Conservation (phyloP, 2,329 filamentous ascomycete genomes). For the Colletotrichum plurivorum region DNA sequence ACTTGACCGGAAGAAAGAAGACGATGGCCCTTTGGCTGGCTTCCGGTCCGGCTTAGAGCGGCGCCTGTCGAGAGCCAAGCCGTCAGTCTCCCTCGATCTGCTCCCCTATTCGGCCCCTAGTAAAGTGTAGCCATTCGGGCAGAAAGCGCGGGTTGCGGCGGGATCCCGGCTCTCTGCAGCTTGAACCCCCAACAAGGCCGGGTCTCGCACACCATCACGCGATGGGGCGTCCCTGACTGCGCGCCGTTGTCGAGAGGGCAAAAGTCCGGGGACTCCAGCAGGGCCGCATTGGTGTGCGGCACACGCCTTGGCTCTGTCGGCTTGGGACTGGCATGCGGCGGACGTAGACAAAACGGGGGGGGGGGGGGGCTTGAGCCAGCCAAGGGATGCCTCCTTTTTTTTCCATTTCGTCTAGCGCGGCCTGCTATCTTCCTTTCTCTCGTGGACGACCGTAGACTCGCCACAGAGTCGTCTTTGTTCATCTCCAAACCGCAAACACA, state of each 20-base stretch:
- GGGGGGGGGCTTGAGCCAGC: constrained; percentile 18
- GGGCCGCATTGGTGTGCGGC: neutral
- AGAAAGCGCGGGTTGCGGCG: constrained; percentile 17
- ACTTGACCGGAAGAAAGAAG: neutral
- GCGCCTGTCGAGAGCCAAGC: neutral
- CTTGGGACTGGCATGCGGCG: constrained; percentile 21
- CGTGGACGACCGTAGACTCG: neutral
- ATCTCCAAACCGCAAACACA: constrained; percentile 8
- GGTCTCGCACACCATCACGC: neutral
- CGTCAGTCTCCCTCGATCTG: constrained; percentile 10
- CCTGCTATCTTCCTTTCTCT: constrained; percentile 7
- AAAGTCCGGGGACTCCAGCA: neutral
- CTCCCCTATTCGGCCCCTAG: constrained; percentile 9
- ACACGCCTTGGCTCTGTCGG: constrained; percentile 9
- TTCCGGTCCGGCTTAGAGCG: neutral
- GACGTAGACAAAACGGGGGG: constrained; percentile 12
- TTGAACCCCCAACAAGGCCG: constrained; percentile 1
- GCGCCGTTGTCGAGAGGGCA: constrained; percentile 9
- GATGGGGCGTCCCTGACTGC: constrained; percentile 4
- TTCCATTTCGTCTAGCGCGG: constrained; percentile 10
- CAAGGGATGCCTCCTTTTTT: constrained; percentile 28
- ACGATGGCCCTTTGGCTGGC: neutral
- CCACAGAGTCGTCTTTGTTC: constrained; percentile 8
- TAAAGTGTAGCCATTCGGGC: constrained; percentile 6
- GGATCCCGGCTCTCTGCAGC: constrained; percentile 22